Conservation (phyloP, 2,329 filamentous ascomycete genomes). For the Cordyceps pruinosa region DNA sequence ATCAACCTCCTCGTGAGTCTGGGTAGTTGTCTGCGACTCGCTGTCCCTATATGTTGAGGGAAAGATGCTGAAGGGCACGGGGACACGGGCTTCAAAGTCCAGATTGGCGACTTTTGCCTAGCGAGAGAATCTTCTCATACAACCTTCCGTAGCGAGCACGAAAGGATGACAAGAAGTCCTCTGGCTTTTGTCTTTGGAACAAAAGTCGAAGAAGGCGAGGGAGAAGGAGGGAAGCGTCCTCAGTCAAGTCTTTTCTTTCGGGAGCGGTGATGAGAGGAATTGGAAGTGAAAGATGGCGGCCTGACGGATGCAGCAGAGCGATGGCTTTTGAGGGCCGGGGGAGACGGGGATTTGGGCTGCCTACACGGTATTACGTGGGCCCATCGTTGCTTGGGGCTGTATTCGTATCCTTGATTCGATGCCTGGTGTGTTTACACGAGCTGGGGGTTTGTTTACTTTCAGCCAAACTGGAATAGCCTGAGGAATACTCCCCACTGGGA, state of each 20-base stretch:
- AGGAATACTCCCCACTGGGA: slow-evolving; percentile 3
- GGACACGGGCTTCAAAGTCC: slow-evolving; percentile 99
- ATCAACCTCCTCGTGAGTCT: slow-evolving; percentile 83
- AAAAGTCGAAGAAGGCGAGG: slow-evolving; percentile 39
- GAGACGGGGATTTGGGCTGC: slow-evolving; percentile 8
- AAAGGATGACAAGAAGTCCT: slow-evolving; percentile 66
- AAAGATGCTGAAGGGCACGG: slow-evolving; percentile 99
- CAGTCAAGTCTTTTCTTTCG: slow-evolving; percentile 26
- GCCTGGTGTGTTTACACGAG: slow-evolving; percentile 7
- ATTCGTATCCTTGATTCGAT: background rate
- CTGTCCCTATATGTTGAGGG: slow-evolving; percentile 85
- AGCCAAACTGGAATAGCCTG: slow-evolving; percentile 11
- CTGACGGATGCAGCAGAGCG: slow-evolving; percentile 25
- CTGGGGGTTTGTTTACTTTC: slow-evolving; percentile 11
- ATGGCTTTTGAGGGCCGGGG: slow-evolving; percentile 35
- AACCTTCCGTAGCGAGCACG: slow-evolving; percentile 52
- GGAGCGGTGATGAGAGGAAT: slow-evolving; percentile 24
- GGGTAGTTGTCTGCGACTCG: slow-evolving; percentile 48
- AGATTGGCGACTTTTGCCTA: slow-evolving; percentile 83
- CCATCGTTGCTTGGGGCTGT: slow-evolving; percentile 10
- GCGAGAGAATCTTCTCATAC: slow-evolving; percentile 61
- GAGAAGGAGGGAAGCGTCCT: slow-evolving; percentile 27
- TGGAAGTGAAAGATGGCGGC: slow-evolving; percentile 28
- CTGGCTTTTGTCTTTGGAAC: slow-evolving; percentile 55
- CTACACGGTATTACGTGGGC: slow-evolving; percentile 12